phyloP scores from a whole-genome alignment of 148 eudicot genomes.

The Fagopyrum tataricum region DNA sequence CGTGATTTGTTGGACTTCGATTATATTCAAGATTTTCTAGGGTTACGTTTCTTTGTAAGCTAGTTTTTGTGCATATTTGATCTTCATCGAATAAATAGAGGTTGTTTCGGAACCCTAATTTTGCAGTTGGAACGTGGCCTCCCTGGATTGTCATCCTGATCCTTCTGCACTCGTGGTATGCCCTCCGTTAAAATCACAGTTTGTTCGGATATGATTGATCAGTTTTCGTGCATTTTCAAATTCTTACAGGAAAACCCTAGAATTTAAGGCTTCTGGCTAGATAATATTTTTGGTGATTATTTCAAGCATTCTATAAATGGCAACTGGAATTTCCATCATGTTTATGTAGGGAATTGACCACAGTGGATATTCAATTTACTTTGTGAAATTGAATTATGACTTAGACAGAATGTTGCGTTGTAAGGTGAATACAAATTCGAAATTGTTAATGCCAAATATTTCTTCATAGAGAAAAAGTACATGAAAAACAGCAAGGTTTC shows the following conservation, averaged over 20 bases:
- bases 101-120: not conserved
- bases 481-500: not conserved
- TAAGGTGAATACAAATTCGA: not conserved
- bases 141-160: constrained; percentile 5
- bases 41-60: not conserved
- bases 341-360: not conserved
- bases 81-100: not conserved
- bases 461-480: not conserved
- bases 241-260: not conserved
- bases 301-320: not conserved
- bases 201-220: not conserved
- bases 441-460: not conserved
- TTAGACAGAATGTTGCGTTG: not conserved
- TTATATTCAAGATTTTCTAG: not conserved
- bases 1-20: not conserved
- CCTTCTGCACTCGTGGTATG: not conserved
- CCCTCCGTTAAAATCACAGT: not conserved
- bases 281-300: not conserved
- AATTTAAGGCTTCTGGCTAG: not conserved
- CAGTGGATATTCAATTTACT: not conserved
- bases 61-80: not conserved
- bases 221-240: not conserved
- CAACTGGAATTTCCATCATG: not conserved
- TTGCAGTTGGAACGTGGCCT: not conserved
- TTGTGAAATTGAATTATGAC: not conserved